Evolutionary conservation across 495 filamentous ascomycete genomes (phyloP).

Genomic region (Neurospora sublineolata): DNA sequence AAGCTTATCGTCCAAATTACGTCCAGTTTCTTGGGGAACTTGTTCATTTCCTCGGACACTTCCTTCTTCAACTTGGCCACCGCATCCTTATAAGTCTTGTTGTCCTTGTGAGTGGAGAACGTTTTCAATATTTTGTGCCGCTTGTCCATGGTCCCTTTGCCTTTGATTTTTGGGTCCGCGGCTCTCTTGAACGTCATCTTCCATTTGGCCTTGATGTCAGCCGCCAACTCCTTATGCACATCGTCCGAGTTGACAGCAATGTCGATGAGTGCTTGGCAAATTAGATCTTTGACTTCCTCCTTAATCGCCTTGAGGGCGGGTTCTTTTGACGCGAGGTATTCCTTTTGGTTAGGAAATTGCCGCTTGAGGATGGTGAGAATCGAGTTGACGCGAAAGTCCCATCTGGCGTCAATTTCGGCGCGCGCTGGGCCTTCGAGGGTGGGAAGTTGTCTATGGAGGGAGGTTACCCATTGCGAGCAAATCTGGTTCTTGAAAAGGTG

Average conservation of each 20-base stretch:
- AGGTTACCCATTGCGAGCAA: not conserved
- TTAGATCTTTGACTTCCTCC: not conserved
- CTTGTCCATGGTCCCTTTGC: not conserved
- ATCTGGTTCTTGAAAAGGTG: slow-evolving; percentile 3
- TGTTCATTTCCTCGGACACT: not conserved
- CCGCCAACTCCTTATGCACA: not conserved
- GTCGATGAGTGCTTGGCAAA: not conserved
- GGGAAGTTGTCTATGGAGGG: not conserved
- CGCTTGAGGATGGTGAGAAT: not conserved
- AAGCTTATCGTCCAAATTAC: not conserved
- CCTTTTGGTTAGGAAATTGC: not conserved
- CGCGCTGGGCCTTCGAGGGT: not conserved
- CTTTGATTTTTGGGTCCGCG: not conserved
- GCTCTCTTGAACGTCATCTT: slow-evolving; percentile 2
- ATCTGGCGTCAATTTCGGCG: not conserved
- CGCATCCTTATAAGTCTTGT: not conserved
- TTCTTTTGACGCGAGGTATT: not conserved
- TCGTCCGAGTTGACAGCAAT: not conserved
- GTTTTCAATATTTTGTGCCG: not conserved
- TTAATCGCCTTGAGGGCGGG: not conserved
- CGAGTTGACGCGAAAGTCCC: not conserved
- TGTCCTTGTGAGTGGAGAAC: not conserved
- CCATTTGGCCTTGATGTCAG: not conserved
- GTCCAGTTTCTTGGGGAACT: not conserved
- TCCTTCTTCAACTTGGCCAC: not conserved